Percentiles rank a stretch among this genome's conserved stretches.
phyloP scores from a whole-genome alignment of 495 filamentous ascomycete species.

The Parachaetomium inaequale region DNA sequence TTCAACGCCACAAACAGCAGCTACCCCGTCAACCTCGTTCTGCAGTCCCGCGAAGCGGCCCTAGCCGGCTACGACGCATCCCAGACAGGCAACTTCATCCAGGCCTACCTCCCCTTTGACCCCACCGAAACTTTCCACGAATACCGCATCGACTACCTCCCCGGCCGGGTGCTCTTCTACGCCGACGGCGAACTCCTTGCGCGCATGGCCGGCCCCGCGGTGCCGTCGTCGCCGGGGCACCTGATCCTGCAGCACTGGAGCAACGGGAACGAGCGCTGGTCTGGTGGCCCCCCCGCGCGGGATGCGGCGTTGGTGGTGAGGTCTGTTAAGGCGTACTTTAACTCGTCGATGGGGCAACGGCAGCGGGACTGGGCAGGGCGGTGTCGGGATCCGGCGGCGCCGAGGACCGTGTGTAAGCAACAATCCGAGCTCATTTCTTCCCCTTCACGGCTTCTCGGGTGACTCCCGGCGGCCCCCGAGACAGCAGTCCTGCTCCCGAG shows the following conservation, averaged over 20 bases:
- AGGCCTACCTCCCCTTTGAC: constrained; percentile 57
- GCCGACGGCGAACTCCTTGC: constrained; percentile 55
- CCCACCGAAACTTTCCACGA: constrained; percentile 62
- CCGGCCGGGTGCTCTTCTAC: constrained; percentile 58
- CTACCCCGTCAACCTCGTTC: constrained; percentile 65
- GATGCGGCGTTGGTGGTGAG: constrained; percentile 59
- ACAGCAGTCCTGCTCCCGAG: too few relatives aligned
- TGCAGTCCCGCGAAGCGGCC: constrained; percentile 59
- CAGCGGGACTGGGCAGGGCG: constrained; percentile 44
- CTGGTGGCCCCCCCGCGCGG: constrained; percentile 57
- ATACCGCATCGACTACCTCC: constrained; percentile 74
- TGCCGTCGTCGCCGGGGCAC: constrained; percentile 58
- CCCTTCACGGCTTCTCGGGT: too few relatives aligned
- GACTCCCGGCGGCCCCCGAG: too few relatives aligned
- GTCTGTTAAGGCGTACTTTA: constrained; percentile 77
- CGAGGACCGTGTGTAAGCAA: constrained; percentile 53
- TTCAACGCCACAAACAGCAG: constrained; percentile 45
- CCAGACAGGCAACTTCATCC: constrained; percentile 51
- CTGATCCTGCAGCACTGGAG: constrained; percentile 73
- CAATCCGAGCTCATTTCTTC: too few relatives aligned
- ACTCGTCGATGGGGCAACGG: constrained; percentile 52
- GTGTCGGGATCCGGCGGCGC: constrained; percentile 43
- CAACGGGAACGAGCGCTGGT: constrained; percentile 68
- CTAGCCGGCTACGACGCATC: constrained; percentile 54
- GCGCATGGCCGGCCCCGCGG: constrained; percentile 51